Percentiles rank a stretch among this genome's conserved stretches.
Conservation (phyloP, 2,329 filamentous ascomycete species). For the Aspergillus pseudoterreus region DNA sequence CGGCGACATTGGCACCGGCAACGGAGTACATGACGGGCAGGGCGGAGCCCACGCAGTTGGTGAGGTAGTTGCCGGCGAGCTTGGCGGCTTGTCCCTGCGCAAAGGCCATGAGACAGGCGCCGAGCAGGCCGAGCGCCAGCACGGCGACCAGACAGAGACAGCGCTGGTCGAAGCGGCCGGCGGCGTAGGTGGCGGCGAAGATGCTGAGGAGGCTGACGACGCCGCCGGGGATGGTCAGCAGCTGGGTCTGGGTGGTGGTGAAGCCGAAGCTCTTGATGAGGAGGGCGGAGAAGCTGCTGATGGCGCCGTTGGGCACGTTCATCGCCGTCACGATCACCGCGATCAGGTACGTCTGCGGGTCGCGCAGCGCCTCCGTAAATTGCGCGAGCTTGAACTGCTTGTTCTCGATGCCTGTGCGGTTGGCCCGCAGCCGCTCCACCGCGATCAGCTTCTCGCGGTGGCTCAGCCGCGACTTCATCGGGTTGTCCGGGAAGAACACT, state of each 20-base stretch:
- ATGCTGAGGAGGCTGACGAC: constrained; percentile 39
- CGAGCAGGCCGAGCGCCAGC: constrained; percentile 39
- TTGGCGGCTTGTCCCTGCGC: constrained; percentile 33
- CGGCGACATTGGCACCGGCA: constrained; percentile 44
- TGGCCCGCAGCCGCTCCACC: constrained; percentile 42
- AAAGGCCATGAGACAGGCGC: constrained; percentile 42
- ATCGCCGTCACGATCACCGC: constrained; percentile 31
- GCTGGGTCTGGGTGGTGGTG: constrained; percentile 40
- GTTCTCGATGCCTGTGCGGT: constrained; percentile 51
- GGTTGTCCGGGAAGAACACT: constrained; percentile 40
- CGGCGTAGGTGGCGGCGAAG: constrained; percentile 32
- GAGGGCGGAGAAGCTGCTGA: constrained; percentile 42
- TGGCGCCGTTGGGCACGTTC: constrained; percentile 41
- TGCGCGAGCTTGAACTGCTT: constrained; percentile 49
- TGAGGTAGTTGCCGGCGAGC: constrained; percentile 42
- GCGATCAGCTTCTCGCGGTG: constrained; percentile 35
- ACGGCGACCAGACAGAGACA: constrained; percentile 37
- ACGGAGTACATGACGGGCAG: constrained; percentile 40
- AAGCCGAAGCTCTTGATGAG: constrained; percentile 43
- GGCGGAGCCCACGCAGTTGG: constrained; percentile 36
- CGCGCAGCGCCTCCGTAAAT: constrained; percentile 42
- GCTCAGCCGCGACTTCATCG: constrained; percentile 36
- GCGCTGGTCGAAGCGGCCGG: constrained; percentile 38
- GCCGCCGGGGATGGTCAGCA: constrained; percentile 42
- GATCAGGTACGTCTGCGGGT: constrained; percentile 44